Evolutionary conservation across 805 yeast species (phyloP), one percentile per base, ranked within the genome.

Genomic region (Metschnikowia gelsemii): DNA sequence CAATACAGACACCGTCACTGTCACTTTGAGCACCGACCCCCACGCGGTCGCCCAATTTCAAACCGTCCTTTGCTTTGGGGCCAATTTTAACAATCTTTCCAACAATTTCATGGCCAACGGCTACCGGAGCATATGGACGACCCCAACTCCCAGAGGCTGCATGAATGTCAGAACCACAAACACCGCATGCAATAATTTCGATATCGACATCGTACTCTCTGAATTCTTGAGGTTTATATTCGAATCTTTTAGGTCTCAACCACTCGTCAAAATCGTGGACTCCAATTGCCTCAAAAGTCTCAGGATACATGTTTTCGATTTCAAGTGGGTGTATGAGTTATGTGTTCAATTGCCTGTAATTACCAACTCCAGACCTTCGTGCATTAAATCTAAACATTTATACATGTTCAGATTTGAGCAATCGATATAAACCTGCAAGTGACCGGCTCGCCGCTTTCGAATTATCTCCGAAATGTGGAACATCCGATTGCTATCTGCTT

Each of bases 21-120:
- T 50, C 54, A n/a, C 36, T 36, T 56, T 78, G 81, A 19, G 93
- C 91, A 52, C 95, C 95, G 36, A 84, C 74, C 40, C 91, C 95
- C 20, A 84, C 93, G 50, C 87, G 71, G 50, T 87, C 82, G 41
- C 95, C 95, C 14, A 82, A 59, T 57, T 71, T 76, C 66, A 63
- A 72, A 39, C 52, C 52, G 16, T 42, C 18, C 25, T 44, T 51
- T 26, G 51, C 55, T 13, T 51, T 49, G 8, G 51, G 48, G 26
- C 53, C 55, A 26, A 49, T 42, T 29, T 42, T 51, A 20, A 51
- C 51, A 13, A 51, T 45, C 30, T 42, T 48, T 34, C 57, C 57
- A 3, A 53, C 45, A 27, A 60, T 52, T 42, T 60, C 64, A 38
- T 60, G 64, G 22, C 64, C 64, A 8, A 58, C 62, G 14, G 60